Evolutionary conservation across 768 basidiomycete genomes (phyloP), one percentile per base, ranked within the genome.

Genomic region (Termitomyces titanicus): DNA sequence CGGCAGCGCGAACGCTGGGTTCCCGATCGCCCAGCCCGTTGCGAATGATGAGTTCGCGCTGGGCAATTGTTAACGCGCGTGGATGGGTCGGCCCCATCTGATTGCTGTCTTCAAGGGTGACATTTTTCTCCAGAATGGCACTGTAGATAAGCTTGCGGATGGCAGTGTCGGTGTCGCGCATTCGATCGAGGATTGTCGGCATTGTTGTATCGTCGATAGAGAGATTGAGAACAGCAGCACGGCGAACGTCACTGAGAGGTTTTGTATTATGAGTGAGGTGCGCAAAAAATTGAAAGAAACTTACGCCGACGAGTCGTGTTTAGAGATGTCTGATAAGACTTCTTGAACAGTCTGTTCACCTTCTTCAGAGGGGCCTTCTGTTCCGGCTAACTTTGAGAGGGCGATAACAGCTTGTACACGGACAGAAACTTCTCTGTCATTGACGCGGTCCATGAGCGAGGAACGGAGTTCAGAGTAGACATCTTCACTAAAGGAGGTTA

Each of bases 11-110:
- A 2, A 98, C 93, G 1, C 71, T 67, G 0, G 79, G 73, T 55
- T 97, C 93, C 25, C 96, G 82, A 70, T 98, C 96, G 0, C 90
- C 86, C 3, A 98, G 75, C 2, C 96, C 96, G 63, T 89, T 84
- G 18, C 81, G 79, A 2, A 96, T 83, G 45, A 96, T 81, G 22
- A 81, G 73, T 63, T 93, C 89, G 11, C 94, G 77, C 62, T 95
- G 90, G 0, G 79, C 71, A 25, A 91, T 83, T 2, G 79, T 81
- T 37, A 98, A 74, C 3, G 75, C 76, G 3, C 80, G 75, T 0
- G 88, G 88, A 58, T 94, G 83, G 1, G 84, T 79, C 2, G 79
- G 70, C 1, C 83, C 83, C 45, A 85, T 77, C 3, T 56, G 60
- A 5, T 66, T 59, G 3, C 51, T 46, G 20, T 67, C 61, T 11